Conservation (phyloP, 2,329 filamentous ascomycete species). For the Phyllosticta citriasiana region DNA sequence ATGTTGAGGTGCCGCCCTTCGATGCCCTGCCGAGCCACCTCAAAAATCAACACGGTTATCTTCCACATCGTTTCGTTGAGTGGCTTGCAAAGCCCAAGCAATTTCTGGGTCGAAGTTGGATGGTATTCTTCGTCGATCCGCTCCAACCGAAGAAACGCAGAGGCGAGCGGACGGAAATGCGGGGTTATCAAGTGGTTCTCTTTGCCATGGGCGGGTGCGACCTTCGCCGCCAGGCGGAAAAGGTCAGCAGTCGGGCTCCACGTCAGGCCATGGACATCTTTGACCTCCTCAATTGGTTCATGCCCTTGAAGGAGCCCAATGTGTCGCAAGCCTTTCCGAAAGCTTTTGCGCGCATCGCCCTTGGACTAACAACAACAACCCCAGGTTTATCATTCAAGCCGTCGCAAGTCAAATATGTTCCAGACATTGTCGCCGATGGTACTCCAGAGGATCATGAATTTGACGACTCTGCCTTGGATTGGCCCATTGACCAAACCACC, state of each 20-base stretch:
- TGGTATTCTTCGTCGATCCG: constrained; percentile 27
- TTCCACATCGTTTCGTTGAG: constrained; percentile 19
- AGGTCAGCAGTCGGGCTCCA: neutral
- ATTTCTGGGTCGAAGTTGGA: constrained; percentile 34
- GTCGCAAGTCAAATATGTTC: constrained; percentile 24
- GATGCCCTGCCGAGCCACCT: constrained; percentile 12
- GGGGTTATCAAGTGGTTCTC: constrained; percentile 19
- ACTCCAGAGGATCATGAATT: constrained; percentile 25
- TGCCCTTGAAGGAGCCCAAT: constrained; percentile 27
- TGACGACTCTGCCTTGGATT: constrained; percentile 24
- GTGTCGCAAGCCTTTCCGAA: constrained; percentile 30
- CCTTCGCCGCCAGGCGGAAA: constrained; percentile 12
- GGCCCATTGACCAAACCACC: constrained; percentile 12
- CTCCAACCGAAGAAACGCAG: constrained; percentile 22
- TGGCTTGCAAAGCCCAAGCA: constrained; percentile 26
- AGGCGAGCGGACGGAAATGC: neutral
- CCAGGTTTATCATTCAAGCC: constrained; percentile 27
- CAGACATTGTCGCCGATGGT: constrained; percentile 23
- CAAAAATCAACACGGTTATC: constrained; percentile 14
- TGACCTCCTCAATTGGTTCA: constrained; percentile 30
- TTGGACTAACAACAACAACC: constrained; percentile 32
- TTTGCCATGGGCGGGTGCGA: constrained; percentile 26
- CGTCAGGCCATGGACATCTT: constrained; percentile 10
- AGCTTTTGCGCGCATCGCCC: constrained; percentile 31
- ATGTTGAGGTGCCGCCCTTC: constrained; percentile 26